Base-by-base conservation (phyloP, 1,284 basidiomycete species). In the Inonotus hispidus region DNA sequence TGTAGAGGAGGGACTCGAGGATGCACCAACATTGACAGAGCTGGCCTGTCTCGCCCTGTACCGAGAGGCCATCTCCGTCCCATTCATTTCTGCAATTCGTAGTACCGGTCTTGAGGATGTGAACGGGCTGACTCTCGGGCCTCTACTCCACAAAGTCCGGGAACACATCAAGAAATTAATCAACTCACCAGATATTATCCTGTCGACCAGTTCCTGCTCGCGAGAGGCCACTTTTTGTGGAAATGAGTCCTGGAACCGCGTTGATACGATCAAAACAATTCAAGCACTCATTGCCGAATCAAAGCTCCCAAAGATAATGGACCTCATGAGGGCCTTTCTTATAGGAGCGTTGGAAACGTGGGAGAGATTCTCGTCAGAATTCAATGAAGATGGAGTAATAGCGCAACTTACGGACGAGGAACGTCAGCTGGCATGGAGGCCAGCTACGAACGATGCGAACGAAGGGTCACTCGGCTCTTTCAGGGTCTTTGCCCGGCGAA, bases 11-110 rank as follows among this genome's bases (percentile, higher is more conserved):
- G 60, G 57, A 5, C 53, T 66, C 5, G 39, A 57, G 1, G 63
- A 66, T 53, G 1, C 16, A 21, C 32, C 54, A 1, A 66, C 58
- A 14, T 52, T 60, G 16, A 64, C 63, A 2, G 60, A 66, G 46
- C 60, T 66, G 6, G 60, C 52, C 50, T 46, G 49, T 3, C 50
- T 65, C 8, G 53, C 56, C 16, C 56, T 63, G 11, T 58, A 65
- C 54, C 62, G 52, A n/a, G 58, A 60, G 29, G 41, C 43, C 5
- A 52, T 63, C n/a, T 58, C 59, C 2, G 35, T 25, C 25, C 59
- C 64, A 8, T 63, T 61, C 41, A 61, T 58, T 27, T 10, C 10
- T 1, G 7, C n/a, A 21, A 58, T 63, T 11, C 38, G 58, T 1
- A 21, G 45, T 25, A 14, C 16, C 25, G 32, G 29, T 27, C 39